phyloP scores from a whole-genome alignment of 306 rosid species.

The Trifolium repens region DNA sequence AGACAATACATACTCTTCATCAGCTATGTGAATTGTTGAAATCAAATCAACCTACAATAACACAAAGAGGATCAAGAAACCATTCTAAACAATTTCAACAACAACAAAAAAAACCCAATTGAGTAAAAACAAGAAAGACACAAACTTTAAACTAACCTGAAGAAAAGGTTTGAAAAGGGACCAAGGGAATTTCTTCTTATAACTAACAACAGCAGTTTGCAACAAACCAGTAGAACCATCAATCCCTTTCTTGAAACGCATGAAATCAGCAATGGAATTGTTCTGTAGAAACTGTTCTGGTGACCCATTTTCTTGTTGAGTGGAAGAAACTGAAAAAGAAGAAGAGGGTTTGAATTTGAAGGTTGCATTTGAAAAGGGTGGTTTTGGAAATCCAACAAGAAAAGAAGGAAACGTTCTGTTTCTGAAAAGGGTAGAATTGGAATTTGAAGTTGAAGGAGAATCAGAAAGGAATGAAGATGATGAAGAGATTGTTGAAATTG shows the following conservation, averaged over 20 bases:
- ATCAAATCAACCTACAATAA: slow-evolving; percentile 93
- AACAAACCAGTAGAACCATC: slow-evolving; percentile 65
- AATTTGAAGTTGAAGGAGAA: slow-evolving; percentile 48
- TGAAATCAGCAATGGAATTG: slow-evolving; percentile 86
- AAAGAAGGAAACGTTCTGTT: slow-evolving; percentile 45
- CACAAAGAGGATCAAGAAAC: not conserved
- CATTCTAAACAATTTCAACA: not conserved
- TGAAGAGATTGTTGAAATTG: slow-evolving; percentile 59
- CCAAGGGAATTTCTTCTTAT: slow-evolving; percentile 88
- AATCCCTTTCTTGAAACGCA: slow-evolving; percentile 72
- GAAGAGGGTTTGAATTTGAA: slow-evolving; percentile 43
- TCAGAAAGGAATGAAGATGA: slow-evolving; percentile 58
- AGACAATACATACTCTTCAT: slow-evolving; percentile 73
- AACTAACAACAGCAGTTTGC: slow-evolving; percentile 88
- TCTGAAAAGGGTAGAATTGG: slow-evolving; percentile 28
- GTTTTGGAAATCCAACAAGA: slow-evolving; percentile 34
- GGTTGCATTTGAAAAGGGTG: slow-evolving; percentile 33
- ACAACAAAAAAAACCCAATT: slow-evolving; percentile 13
- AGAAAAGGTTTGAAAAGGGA: slow-evolving; percentile 75
- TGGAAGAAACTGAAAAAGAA: slow-evolving; percentile 23
- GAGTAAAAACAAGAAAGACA: slow-evolving; percentile 25
- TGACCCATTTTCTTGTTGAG: slow-evolving; percentile 59
- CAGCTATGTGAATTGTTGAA: slow-evolving; percentile 96
- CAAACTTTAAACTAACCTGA: slow-evolving; percentile 54
- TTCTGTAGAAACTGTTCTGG: slow-evolving; percentile 62